Conservation (phyloP, 2,329 filamentous ascomycete species). For the Alternaria sp. region DNA sequence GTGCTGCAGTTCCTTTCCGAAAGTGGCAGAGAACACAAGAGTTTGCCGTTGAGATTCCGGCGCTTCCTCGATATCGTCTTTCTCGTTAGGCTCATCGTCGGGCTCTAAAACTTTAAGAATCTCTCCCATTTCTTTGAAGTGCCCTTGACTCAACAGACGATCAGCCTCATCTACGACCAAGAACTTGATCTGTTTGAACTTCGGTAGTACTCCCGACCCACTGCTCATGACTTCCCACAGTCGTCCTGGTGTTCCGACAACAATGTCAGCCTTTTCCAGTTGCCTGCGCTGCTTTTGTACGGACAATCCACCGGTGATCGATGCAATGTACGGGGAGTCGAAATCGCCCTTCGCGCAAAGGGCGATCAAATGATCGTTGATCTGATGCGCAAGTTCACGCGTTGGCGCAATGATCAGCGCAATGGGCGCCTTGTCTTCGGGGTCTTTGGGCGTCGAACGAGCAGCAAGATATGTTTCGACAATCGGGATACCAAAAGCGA, state of each 20-base stretch:
- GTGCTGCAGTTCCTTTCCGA: slow-evolving; percentile 88
- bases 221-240: slow-evolving; percentile 92
- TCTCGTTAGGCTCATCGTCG: slow-evolving; percentile 58
- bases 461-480: slow-evolving; percentile 76
- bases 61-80: slow-evolving; percentile 22
- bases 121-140: slow-evolving; percentile 93
- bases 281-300: slow-evolving; percentile 94
- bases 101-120: slow-evolving; percentile 83
- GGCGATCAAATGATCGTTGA: slow-evolving; percentile 79
- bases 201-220: slow-evolving; percentile 70
- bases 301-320: slow-evolving; percentile 89
- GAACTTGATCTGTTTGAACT: slow-evolving; percentile 77
- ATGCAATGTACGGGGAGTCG: slow-evolving; percentile 69
- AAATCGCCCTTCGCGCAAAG: slow-evolving; percentile 73
- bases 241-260: slow-evolving; percentile 91
- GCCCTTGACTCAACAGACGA: slow-evolving; percentile 85
- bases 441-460: slow-evolving; percentile 43
- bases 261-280: slow-evolving; percentile 82
- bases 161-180: slow-evolving; percentile 95
- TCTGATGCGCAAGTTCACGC: slow-evolving; percentile 89
- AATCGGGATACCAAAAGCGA: slow-evolving; percentile 94
- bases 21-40: slow-evolving; percentile 94
- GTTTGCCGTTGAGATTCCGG: slow-evolving; percentile 71
- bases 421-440: slow-evolving; percentile 54
- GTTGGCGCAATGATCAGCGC: slow-evolving; percentile 88